A percentile compares a stretch with the other conserved stretches of the same genome.
These are phyloP conservation scores for Polygonum aviculare DNA, from an alignment of 148 eudicot species.

Conservation along the genomic window DNA sequence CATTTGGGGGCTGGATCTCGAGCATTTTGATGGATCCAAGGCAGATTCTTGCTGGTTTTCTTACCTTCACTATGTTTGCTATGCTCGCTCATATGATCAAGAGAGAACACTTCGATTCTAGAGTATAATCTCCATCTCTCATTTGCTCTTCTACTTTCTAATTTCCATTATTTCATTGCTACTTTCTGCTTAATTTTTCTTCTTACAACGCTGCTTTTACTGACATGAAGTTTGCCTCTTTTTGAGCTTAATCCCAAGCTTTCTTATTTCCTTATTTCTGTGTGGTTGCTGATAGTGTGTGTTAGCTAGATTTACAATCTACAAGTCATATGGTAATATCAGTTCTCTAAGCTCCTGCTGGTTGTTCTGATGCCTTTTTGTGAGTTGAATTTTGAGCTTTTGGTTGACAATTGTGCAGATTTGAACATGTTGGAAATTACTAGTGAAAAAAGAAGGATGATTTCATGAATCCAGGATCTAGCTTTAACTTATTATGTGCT, in stretches of 20 bases:
- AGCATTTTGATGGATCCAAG: slow-evolving; percentile 63
- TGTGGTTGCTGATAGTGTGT: neutral
- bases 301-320: neutral
- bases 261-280: neutral
- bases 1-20: slow-evolving; percentile 21
- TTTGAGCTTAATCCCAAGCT: neutral
- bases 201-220: too few relatives aligned
- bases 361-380: neutral
- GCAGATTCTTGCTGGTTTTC: slow-evolving; percentile 82
- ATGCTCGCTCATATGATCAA: slow-evolving; percentile 91
- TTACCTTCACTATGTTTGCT: slow-evolving; percentile 84
- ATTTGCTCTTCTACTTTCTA: too few relatives aligned
- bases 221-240: neutral
- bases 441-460: neutral
- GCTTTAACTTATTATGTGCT: neutral
- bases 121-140: slow-evolving; percentile 12
- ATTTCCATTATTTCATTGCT: neutral
- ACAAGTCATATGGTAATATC: neutral
- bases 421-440: neutral
- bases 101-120: slow-evolving; percentile 60
- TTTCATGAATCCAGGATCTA: neutral
- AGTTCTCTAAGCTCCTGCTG: neutral
- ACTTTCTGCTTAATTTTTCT: too few relatives aligned
- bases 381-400: slow-evolving; percentile 2
- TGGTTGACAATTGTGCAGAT: neutral